These are phyloP conservation scores for Orbilia brochopaga DNA, from an alignment of 2,329 filamentous ascomycete species.

Conservation along the genomic window DNA sequence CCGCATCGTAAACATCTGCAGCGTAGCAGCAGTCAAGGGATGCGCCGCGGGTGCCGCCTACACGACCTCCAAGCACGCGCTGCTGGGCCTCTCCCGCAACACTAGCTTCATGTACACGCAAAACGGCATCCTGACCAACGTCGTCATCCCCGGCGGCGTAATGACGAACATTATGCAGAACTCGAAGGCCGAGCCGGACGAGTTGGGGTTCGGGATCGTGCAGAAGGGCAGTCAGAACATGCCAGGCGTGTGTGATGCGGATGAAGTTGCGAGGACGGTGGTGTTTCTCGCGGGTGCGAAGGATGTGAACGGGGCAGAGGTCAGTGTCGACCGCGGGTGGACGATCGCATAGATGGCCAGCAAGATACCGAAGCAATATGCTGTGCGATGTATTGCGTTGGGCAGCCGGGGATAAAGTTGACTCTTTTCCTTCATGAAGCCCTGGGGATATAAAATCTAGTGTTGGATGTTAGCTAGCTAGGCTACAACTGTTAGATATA, in stretches of 20 bases:
- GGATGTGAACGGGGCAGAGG: constrained; percentile 21
- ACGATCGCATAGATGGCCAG: constrained; percentile 8
- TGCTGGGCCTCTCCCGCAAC: constrained; percentile 23
- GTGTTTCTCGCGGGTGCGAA: constrained; percentile 60
- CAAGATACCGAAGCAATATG: not conserved
- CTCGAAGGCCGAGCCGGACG: constrained; percentile 10
- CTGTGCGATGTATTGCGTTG: not conserved
- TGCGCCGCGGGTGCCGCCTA: constrained; percentile 20
- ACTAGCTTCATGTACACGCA: constrained; percentile 17
- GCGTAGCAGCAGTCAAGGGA: constrained; percentile 11
- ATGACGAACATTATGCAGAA: constrained; percentile 19
- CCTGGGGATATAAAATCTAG: no score
- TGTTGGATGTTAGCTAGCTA: no score
- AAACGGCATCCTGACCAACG: constrained; percentile 10
- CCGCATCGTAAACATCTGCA: constrained; percentile 20
- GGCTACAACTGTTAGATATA: no score
- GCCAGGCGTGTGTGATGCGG: constrained; percentile 44
- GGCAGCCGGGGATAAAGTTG: not conserved
- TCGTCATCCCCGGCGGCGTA: constrained; percentile 13
- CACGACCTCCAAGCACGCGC: constrained; percentile 19
- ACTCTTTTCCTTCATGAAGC: not conserved
- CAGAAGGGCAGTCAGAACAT: constrained; percentile 12
- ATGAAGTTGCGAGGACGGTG: constrained; percentile 59
- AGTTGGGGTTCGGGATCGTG: constrained; percentile 1
- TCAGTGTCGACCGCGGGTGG: constrained; percentile 17